A percentile compares a stretch with the other conserved stretches of the same genome.
phyloP scores from a whole-genome alignment of 1,139 yeast species.

The Blastobotrys proliferans region DNA sequence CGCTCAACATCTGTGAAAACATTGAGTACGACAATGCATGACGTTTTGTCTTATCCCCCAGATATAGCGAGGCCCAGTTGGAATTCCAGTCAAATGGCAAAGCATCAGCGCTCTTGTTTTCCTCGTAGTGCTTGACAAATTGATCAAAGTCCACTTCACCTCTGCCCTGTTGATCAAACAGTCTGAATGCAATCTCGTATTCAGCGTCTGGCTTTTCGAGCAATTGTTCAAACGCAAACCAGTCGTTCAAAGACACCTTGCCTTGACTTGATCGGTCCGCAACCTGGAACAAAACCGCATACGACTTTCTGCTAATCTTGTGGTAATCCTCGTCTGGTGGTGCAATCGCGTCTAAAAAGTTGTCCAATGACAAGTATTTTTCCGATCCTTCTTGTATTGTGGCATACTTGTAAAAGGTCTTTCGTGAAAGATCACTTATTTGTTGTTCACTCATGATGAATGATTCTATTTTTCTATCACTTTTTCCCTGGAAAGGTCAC shows the following conservation, averaged over 20 bases:
- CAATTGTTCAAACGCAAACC: constrained; percentile 39
- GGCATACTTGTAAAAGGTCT: constrained; percentile 25
- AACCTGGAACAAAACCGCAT: constrained; percentile 41
- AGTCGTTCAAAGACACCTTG: constrained; percentile 37
- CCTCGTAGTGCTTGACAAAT: constrained; percentile 38
- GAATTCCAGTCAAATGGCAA: constrained; percentile 44
- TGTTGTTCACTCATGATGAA: constrained; percentile 7
- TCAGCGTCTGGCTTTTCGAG: constrained; percentile 46
- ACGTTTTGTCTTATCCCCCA: constrained; percentile 38
- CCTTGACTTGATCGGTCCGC: constrained; percentile 39
- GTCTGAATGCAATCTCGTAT: constrained; percentile 42
- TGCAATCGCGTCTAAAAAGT: constrained; percentile 41
- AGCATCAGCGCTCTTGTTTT: constrained; percentile 34
- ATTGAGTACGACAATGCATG: constrained; percentile 40
- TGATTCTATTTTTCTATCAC: too few species aligned
- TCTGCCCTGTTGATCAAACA: constrained; percentile 39
- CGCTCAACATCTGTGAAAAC: constrained; percentile 44
- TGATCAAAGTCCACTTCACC: constrained; percentile 40
- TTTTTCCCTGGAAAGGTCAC: too few species aligned
- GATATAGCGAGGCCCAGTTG: constrained; percentile 40
- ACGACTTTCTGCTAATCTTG: constrained; percentile 40
- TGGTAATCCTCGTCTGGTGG: constrained; percentile 42
- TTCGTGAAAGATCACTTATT: constrained; percentile 18
- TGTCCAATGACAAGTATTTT: constrained; percentile 45
- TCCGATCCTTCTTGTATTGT: constrained; percentile 38